Evolutionary conservation across 2,329 filamentous ascomycete species (phyloP), one percentile per base, ranked within the genome.

Genomic region (Penicillium verrucosum): DNA sequence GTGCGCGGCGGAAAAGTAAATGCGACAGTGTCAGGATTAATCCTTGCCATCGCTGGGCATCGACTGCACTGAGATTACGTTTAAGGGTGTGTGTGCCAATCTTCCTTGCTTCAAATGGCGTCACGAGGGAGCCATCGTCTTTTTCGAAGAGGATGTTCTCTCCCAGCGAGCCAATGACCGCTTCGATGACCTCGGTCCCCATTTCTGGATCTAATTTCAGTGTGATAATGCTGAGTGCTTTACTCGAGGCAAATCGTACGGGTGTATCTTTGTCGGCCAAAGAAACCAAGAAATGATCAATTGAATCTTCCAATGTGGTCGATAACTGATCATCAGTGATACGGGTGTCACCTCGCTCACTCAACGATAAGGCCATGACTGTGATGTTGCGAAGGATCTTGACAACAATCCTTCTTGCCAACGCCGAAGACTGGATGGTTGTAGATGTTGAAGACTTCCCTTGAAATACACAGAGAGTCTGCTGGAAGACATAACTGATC

Each of bases 31-130:
- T 94, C 43, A 99, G 81, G 67, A 92, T 92, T 37, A 97, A 75
- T 0, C 94, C 94, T 72, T 99, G 94, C 94, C 94, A 99, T 73
- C 88, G 86, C 27, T 93, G 80, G 16, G 90, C 83, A 70, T 95
- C 87, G 14, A 95, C 91, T 9, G 87, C 86, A 41, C 85, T 86
- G 36, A 96, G 77, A 69, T 94, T 77, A 70, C 72, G 60, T 75
- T 76, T 77, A 38, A 76, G 48, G 34, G 76, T 78, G 21, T 75
- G 75, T 74, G 63, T 56, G 8, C 65, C 67, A 30, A 70, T 61
- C 9, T 56, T 70, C 45, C 64, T 64, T 45, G 68, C 70, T 51
- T 77, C 70, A 37, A 68, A 65, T 5, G 65, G 64, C 14, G 75
- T 70, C 40, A 77, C 62, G 16, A 78, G 66, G n/a, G 70, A 65